Evolutionary conservation across 2,329 filamentous ascomycete genomes (phyloP), one percentile per base, ranked within the genome.

Genomic region (Talaromyces sp.): DNA sequence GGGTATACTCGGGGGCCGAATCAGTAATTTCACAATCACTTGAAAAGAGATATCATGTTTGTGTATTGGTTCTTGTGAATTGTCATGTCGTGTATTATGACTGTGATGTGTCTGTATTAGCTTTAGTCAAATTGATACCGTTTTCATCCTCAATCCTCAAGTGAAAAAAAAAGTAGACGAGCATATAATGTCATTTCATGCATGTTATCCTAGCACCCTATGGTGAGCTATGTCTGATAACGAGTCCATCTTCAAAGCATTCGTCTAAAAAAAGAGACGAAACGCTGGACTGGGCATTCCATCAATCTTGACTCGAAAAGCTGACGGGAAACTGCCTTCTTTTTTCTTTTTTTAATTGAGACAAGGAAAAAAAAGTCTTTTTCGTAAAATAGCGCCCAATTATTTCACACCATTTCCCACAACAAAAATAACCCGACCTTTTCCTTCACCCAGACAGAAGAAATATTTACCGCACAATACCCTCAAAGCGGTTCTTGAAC

Each of bases 401-500:
- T 58, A 61, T 50, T 53, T 58, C 59, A 58, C 55, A 60, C 59
- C 59, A 61, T 61, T 61, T 58, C 65, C 64, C 54, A 63, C 54
- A 62, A 56, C 52, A 57, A 38, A 43, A 31, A 58, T 35, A 43
- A 53, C 59, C 58, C 46, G 54, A 53, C 49, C 35, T 56, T 56
- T 35, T 43, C 24, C 17, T 29, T 31, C 24, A 55, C 63, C 58
- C 76, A 46, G 43, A 46, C 9, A 46, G 7, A 46, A 46, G 14
- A 35, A 43, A 21, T 11, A 75, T 87, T 91, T 96, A 98, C 85
- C 95, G 89, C 84, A 99, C 91, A 79, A 98, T 98, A 79, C 93
- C 95, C 80, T 98, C 92, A 88, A 96, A 97, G 82, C 92, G 88
- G 80, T 85, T 87, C 86, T 90, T 90, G 86, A 89, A 99, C 95